These are phyloP conservation scores for Volutella citrinella DNA, from an alignment of 2,329 filamentous ascomycete genomes.

Conservation along the genomic window DNA sequence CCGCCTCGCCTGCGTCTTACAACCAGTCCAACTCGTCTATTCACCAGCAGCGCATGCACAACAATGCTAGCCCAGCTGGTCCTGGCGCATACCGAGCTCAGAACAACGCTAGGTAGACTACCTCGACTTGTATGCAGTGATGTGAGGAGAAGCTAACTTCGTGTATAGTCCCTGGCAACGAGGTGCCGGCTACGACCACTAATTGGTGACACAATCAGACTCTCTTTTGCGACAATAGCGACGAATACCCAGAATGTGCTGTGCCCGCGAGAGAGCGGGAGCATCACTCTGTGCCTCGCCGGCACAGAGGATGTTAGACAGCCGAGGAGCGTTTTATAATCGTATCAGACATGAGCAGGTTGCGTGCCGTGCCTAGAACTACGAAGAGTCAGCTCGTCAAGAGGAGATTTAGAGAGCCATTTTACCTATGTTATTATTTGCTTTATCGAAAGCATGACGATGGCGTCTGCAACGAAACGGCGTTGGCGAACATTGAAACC, in stretches of 20 bases:
- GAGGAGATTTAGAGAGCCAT: no score
- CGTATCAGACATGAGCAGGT: no score
- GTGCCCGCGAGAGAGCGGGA: no score
- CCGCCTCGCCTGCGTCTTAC: slow-evolving; percentile 34
- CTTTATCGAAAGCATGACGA: slow-evolving; percentile 28
- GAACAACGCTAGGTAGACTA: slow-evolving; percentile 37
- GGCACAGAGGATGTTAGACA: no score
- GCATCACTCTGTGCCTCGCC: no score
- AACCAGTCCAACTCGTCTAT: slow-evolving; percentile 28
- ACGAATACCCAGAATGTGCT: no score
- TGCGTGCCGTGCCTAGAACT: no score
- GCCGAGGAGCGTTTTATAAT: no score
- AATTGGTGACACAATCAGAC: slow-evolving; percentile 14
- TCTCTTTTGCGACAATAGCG: no score
- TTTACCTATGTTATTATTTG: slow-evolving; percentile 12
- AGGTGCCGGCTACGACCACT: slow-evolving; percentile 42
- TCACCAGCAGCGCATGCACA: slow-evolving; percentile 29
- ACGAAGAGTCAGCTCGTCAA: no score
- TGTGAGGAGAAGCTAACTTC: no score
- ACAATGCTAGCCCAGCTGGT: slow-evolving; percentile 32
- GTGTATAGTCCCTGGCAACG: slow-evolving; percentile 46
- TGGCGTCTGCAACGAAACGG: slow-evolving; percentile 27
- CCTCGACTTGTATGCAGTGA: no score
- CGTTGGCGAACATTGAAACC: slow-evolving; percentile 28
- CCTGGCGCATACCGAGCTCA: slow-evolving; percentile 32